These are phyloP conservation scores for Isoetes taiwanensis DNA, from an alignment of 75 land plant species.

Conservation along the genomic window DNA sequence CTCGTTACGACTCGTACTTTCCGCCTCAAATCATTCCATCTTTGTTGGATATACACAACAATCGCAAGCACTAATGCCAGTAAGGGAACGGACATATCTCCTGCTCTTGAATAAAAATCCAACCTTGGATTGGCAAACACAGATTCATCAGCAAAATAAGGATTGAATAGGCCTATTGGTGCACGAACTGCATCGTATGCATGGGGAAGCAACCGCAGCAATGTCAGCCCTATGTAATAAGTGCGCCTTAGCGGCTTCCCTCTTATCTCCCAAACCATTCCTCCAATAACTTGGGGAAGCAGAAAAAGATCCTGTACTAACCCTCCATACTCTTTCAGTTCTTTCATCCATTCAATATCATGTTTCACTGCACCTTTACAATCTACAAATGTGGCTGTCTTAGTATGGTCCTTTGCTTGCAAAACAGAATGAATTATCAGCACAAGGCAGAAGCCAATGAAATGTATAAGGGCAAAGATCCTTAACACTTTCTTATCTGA, in stretches of 20 bases:
- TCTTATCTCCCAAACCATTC: constrained; percentile 34
- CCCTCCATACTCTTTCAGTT: constrained; percentile 40
- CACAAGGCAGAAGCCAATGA: constrained; percentile 33
- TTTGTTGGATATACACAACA: constrained; percentile 48
- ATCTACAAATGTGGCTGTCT: constrained; percentile 3
- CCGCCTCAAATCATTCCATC: constrained; percentile 36
- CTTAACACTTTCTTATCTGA: constrained; percentile 30
- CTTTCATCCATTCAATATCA: constrained; percentile 28
- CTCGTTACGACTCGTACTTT: too few species aligned
- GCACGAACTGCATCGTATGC: constrained; percentile 36
- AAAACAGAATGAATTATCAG: constrained; percentile 21
- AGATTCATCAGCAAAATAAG: constrained; percentile 36
- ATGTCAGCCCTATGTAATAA: constrained; percentile 52
- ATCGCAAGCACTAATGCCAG: constrained; percentile 32
- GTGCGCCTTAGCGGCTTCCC: constrained; percentile 38
- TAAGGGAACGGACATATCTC: constrained; percentile 42
- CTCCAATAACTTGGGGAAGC: constrained; percentile 55
- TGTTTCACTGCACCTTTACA: constrained; percentile 14
- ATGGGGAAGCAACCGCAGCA: constrained; percentile 46
- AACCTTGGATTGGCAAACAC: constrained; percentile 45
- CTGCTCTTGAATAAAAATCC: constrained; percentile 51
- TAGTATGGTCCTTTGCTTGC: neutral
- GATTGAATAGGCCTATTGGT: constrained; percentile 37
- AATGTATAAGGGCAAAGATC: constrained; percentile 26
- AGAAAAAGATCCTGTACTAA: constrained; percentile 65